Percentiles rank a stretch among this genome's conserved stretches.
These are phyloP conservation scores for Nyssa sinensis DNA, from an alignment of 148 eudicot species.

Conservation along the genomic window DNA sequence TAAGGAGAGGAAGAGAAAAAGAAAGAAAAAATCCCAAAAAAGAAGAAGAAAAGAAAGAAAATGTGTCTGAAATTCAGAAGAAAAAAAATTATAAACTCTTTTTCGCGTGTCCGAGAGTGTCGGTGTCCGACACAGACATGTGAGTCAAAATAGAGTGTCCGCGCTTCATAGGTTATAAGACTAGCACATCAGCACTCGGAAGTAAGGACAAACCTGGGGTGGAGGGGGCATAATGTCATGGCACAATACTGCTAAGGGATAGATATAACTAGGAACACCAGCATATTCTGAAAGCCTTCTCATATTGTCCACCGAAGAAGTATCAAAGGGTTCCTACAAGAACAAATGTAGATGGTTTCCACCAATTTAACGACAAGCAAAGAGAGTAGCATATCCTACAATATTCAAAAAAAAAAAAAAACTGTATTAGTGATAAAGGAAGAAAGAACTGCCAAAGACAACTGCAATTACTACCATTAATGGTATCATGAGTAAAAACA, in stretches of 20 bases:
- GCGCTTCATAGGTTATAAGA: too few relatives aligned
- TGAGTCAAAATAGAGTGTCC: too few relatives aligned
- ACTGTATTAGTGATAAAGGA: not conserved
- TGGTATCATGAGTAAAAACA: not conserved
- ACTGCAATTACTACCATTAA: not conserved
- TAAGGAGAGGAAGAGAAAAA: too few relatives aligned
- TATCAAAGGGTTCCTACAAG: slow-evolving; percentile 86
- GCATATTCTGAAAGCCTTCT: slow-evolving; percentile 85
- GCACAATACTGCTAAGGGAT: slow-evolving; percentile 79
- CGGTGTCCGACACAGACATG: too few relatives aligned
- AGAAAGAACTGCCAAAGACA: not conserved
- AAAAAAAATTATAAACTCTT: too few relatives aligned
- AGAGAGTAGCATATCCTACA: too few relatives aligned
- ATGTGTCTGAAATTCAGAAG: too few relatives aligned
- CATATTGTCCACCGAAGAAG: slow-evolving; percentile 84
- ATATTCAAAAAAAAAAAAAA: too few relatives aligned
- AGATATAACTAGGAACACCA: slow-evolving; percentile 84
- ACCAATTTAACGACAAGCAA: slow-evolving; percentile 7
- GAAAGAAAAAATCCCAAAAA: too few relatives aligned
- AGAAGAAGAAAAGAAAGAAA: too few relatives aligned
- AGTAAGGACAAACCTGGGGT: slow-evolving; percentile 48
- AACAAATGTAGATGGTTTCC: not conserved
- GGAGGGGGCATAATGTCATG: slow-evolving; percentile 99
- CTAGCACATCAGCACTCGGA: too few relatives aligned
- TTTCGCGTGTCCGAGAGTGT: too few relatives aligned